phyloP scores from a whole-genome alignment of 768 basidiomycete species.

The Lactarius trivialis region DNA sequence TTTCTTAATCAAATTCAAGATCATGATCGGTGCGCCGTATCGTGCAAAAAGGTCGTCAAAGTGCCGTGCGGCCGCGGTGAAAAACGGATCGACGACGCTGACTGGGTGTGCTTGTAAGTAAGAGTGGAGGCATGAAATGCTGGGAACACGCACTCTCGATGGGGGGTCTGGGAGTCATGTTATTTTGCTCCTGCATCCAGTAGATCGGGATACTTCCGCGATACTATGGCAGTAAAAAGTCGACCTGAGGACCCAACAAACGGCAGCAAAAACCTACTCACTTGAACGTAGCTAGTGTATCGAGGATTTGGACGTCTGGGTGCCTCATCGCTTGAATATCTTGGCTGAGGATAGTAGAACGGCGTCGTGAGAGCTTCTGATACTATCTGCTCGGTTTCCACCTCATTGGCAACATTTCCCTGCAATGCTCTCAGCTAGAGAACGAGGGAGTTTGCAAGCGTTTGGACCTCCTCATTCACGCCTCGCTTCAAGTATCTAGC shows the following conservation, averaged over 20 bases:
- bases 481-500: conserved; percentile 92
- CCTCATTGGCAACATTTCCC: conserved; percentile 98
- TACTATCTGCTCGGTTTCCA: conserved; percentile 97
- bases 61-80: conserved; percentile 84
- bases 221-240: conserved; percentile 43
- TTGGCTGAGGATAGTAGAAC: conserved; percentile 65
- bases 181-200: conserved; percentile 92
- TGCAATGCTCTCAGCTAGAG: conserved; percentile 27
- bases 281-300: conserved; percentile 94
- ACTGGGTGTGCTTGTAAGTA: conserved; percentile 41
- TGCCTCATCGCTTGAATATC: conserved; percentile 29
- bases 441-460: not conserved
- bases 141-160: conserved; percentile 71
- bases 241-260: not conserved
- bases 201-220: conserved; percentile 93
- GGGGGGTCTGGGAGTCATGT: conserved; percentile 88
- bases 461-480: conserved; percentile 78
- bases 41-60: conserved; percentile 87
- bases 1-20: conserved; percentile 92
- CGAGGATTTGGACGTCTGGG: conserved; percentile 61
- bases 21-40: conserved; percentile 85
- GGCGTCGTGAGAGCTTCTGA: conserved; percentile 85
- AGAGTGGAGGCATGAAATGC: not conserved
- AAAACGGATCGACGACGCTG: conserved; percentile 91
- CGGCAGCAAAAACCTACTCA: conserved; percentile 25